These are phyloP conservation scores for Chrysopogon serrulatus DNA, from an alignment of 176 grass and related monocot genomes.

Conservation along the genomic window DNA sequence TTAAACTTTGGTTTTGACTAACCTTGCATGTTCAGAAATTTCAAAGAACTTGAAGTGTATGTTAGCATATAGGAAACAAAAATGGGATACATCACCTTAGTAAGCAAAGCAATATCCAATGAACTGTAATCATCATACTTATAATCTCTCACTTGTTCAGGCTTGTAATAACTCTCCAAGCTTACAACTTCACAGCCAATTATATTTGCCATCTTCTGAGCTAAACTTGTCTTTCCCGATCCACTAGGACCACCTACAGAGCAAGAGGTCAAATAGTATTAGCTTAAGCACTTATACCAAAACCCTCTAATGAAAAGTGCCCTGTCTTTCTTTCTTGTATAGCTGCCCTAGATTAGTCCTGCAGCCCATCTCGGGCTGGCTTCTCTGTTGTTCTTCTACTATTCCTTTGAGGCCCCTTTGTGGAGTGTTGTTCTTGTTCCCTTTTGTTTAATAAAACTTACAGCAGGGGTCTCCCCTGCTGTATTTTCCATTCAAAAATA, in stretches of 20 bases:
- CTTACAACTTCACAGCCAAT: slow-evolving; percentile 99
- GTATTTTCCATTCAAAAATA: too few relatives aligned
- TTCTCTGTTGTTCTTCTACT: too few relatives aligned
- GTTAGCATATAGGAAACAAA: background rate
- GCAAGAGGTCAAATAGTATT: background rate
- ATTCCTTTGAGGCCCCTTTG: too few relatives aligned
- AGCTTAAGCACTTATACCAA: slow-evolving; percentile 22
- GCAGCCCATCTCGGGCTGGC: too few relatives aligned
- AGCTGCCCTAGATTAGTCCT: too few relatives aligned
- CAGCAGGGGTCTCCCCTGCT: too few relatives aligned
- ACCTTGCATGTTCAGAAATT: background rate
- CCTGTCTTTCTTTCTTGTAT: too few relatives aligned
- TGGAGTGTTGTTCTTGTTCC: too few relatives aligned
- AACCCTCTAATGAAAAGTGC: background rate
- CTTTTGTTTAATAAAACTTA: too few relatives aligned
- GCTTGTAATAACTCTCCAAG: slow-evolving; percentile 98
- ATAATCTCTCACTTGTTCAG: slow-evolving; percentile 94
- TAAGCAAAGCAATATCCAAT: slow-evolving; percentile 87
- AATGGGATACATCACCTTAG: slow-evolving; percentile 50
- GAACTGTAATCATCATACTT: slow-evolving; percentile 98
- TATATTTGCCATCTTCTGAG: slow-evolving; percentile 99
- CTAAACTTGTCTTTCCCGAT: slow-evolving; percentile 95
- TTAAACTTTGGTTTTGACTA: too few relatives aligned
- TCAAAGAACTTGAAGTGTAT: slow-evolving; percentile 9
- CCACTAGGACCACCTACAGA: slow-evolving; percentile 89